A percentile compares a stretch with the other conserved stretches of the same genome.
Conservation (phyloP, 2,329 filamentous ascomycete genomes). For the Talaromyces verruculosus region DNA sequence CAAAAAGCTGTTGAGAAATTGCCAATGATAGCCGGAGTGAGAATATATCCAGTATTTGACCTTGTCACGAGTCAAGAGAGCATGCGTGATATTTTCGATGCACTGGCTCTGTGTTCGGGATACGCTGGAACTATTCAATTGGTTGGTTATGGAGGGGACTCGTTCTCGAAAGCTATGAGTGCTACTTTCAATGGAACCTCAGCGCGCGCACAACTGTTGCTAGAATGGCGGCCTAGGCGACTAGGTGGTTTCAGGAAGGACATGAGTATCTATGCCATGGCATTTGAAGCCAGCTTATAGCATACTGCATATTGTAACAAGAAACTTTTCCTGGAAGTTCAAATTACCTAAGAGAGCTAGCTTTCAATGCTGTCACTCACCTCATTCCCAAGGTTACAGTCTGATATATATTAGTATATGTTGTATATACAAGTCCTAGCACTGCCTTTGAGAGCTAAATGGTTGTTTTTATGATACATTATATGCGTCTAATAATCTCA, state of each 20-base stretch:
- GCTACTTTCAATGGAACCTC: constrained; percentile 28
- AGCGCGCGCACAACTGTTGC: constrained; percentile 31
- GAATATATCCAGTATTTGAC: constrained; percentile 42
- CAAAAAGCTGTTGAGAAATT: constrained; percentile 33
- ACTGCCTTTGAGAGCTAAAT: not conserved
- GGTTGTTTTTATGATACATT: not conserved
- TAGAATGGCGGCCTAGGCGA: constrained; percentile 38
- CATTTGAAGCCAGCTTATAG: constrained; percentile 9
- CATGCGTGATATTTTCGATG: constrained; percentile 33
- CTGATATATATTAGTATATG: too few species aligned
- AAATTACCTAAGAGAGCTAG: not conserved
- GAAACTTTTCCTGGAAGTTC: not conserved
- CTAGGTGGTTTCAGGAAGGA: constrained; percentile 25
- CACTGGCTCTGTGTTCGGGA: constrained; percentile 26
- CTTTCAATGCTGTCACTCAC: too few species aligned
- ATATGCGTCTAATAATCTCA: not conserved
- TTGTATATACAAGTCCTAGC: too few species aligned
- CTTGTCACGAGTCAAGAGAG: constrained; percentile 35
- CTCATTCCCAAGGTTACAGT: too few species aligned
- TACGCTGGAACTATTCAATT: constrained; percentile 32
- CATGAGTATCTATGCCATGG: constrained; percentile 22
- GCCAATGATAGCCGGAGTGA: constrained; percentile 30
- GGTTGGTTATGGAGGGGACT: constrained; percentile 27
- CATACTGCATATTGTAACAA: not conserved
- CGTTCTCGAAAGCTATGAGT: constrained; percentile 31